A percentile compares a stretch with the other conserved stretches of the same genome.
Conservation (phyloP, 139 green algal species). For the Chlorella sp. region DNA sequence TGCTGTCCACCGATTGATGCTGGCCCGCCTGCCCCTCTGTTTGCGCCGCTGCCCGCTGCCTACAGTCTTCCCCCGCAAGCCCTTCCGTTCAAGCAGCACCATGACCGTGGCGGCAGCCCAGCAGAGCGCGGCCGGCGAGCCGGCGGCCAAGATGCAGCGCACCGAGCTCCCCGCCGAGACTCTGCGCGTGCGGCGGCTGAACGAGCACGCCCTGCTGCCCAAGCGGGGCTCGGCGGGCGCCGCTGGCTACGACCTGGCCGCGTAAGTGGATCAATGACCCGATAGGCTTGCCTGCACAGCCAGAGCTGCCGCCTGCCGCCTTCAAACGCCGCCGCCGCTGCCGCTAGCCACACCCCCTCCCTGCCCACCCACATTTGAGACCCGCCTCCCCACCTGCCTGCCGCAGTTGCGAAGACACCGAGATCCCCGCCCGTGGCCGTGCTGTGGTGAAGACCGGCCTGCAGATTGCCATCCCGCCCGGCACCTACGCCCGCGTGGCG, state of each 20-base stretch:
- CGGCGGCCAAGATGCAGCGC: constrained; percentile 30
- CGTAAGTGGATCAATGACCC: constrained; percentile 45
- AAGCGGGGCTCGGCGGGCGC: constrained; percentile 81
- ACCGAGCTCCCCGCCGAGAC: constrained; percentile 3
- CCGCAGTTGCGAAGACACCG: constrained; percentile 83
- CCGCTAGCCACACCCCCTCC: neutral
- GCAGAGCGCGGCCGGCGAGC: constrained; percentile 36
- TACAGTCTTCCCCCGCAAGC: neutral
- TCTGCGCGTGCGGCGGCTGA: constrained; percentile 89
- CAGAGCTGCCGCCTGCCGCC: neutral
- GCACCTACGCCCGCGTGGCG: constrained; percentile 96
- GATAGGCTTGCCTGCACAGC: neutral
- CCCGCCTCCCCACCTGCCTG: neutral
- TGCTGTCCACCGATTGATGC: neutral
- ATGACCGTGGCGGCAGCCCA: constrained; percentile 2
- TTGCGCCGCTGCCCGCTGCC: neutral
- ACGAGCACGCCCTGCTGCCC: constrained; percentile 81
- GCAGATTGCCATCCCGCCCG: constrained; percentile 83
- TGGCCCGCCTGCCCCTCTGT: neutral
- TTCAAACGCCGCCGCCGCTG: neutral
- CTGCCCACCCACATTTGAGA: neutral
- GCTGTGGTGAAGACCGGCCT: constrained; percentile 89
- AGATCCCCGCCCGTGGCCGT: constrained; percentile 89
- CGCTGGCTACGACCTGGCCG: constrained; percentile 95
- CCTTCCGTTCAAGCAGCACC: neutral